Percentiles rank a stretch among this genome's conserved stretches.
These are phyloP conservation scores for Pichia sp. DNA, from an alignment of 1,139 yeast species.

Conservation along the genomic window DNA sequence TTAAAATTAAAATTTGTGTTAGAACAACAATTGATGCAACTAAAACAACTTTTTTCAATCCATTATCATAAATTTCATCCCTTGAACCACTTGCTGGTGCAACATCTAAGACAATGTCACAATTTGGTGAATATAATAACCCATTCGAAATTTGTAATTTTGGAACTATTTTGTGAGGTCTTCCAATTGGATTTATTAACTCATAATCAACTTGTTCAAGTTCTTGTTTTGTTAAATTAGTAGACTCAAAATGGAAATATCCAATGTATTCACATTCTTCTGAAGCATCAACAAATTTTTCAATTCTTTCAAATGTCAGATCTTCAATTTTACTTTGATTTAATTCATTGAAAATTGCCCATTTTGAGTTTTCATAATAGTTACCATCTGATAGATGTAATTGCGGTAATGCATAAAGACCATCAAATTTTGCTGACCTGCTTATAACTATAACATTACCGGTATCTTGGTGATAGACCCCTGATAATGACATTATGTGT, in stretches of 20 bases:
- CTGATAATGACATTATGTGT: constrained; percentile 47
- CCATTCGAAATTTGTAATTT: constrained; percentile 46
- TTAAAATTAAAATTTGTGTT: constrained; percentile 42
- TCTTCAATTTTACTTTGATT: constrained; percentile 39
- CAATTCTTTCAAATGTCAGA: constrained; percentile 29
- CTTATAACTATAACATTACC: constrained; percentile 66
- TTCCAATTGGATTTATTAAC: constrained; percentile 61
- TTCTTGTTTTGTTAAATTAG: constrained; percentile 47
- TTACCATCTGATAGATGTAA: constrained; percentile 37
- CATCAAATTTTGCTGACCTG: constrained; percentile 67
- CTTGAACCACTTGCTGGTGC: constrained; percentile 50
- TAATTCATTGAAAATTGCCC: constrained; percentile 34
- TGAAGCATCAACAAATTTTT: constrained; percentile 33
- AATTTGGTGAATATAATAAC: constrained; percentile 78
- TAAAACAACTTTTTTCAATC: constrained; percentile 41
- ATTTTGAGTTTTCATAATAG: constrained; percentile 38
- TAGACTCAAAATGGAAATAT: constrained; percentile 61
- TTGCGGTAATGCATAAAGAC: constrained; percentile 55
- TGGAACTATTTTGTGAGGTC: constrained; percentile 63
- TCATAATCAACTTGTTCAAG: constrained; percentile 65
- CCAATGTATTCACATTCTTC: constrained; percentile 65
- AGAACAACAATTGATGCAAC: constrained; percentile 44
- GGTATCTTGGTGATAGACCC: constrained; percentile 62
- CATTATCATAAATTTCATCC: constrained; percentile 41
- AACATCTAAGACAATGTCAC: constrained; percentile 54